phyloP scores from a whole-genome alignment of 108 stramenopile species.

The Chaetoceros tenuissimus region DNA sequence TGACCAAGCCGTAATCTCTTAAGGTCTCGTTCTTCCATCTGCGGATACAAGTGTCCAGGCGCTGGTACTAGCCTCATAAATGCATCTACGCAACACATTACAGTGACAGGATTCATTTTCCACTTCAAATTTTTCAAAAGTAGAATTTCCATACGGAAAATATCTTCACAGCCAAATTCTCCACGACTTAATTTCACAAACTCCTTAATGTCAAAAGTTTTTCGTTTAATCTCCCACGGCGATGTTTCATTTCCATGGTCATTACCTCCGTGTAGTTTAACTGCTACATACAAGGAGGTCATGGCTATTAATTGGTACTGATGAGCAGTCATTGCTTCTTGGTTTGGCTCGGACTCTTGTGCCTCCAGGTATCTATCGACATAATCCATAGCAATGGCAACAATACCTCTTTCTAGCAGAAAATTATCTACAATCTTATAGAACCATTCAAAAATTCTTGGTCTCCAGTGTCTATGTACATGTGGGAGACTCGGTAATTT shows the following conservation, averaged over 20 bases:
- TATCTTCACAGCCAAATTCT: constrained; percentile 47
- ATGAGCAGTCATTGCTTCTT: no score
- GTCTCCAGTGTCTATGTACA: constrained; percentile 45
- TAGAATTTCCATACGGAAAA: constrained; percentile 51
- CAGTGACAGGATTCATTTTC: constrained; percentile 67
- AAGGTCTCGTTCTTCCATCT: constrained; percentile 6
- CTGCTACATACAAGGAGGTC: constrained; percentile 66
- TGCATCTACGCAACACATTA: constrained; percentile 32
- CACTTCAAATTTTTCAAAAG: constrained; percentile 52
- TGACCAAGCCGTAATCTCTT: constrained; percentile 30
- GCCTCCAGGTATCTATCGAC: constrained; percentile 53
- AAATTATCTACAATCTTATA: constrained; percentile 82
- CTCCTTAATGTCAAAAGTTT: constrained; percentile 25
- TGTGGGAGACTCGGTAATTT: not conserved
- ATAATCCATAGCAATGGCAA: constrained; percentile 55
- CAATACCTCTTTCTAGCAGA: constrained; percentile 61
- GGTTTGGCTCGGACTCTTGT: not conserved
- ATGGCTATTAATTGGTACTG: constrained; percentile 54
- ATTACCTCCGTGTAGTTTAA: constrained; percentile 52
- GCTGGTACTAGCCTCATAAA: constrained; percentile 30
- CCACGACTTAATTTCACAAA: constrained; percentile 73
- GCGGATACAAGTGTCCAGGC: not conserved
- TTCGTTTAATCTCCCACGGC: not conserved
- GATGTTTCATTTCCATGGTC: constrained; percentile 14
- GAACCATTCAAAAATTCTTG: constrained; percentile 76